Base-by-base conservation (phyloP, 2,329 filamentous ascomycete species). In the Erysiphe pulchra region DNA sequence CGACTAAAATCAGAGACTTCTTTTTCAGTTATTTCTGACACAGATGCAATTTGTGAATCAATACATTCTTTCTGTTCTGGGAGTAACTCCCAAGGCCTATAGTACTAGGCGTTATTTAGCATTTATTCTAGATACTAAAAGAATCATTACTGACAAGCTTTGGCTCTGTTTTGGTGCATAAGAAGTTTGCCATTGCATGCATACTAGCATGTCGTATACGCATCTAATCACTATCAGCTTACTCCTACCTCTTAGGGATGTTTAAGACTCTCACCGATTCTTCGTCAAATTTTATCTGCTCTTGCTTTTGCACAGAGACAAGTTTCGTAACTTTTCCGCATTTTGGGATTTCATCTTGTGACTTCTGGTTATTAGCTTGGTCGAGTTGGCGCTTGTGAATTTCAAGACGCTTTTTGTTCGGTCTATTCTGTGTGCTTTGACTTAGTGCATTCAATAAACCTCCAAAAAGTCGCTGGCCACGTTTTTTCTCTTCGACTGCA, bases 391-490 rank as follows among this genome's bases (percentile, higher is more conserved):
- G 77, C 61, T 74, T 77, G 63, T 90, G 85, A 59, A 87, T 85
- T 59, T 87, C 85, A 50, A 71, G 71, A 47, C 81, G 76, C 54
- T 73, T 75, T 61, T 71, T 78, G 62, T 79, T 75, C 65, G 67
- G 72, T 52, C 63, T 68, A 64, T 58, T 67, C 52, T 66, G 71
- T 57, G 69, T 70, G 54, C 71, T 77, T 62, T 87, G 80, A 60
- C 78, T 84, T 49, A 92, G 68, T 34, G 56, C 55, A 47, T 53
- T 59, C 9, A 59, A 42, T 14, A 92, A 63, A 33, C 78, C 81
- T 49, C 87, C 86, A 57, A 94, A 94, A 49, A 95, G 67, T 45
- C 87, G 73, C 60, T 81, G 79, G 18, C 82, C 81, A 34, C 87
- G 78, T 58, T 81, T 84, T 60, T 77, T 83, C 58, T 95, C 87